Evolutionary conservation across 768 basidiomycete genomes (phyloP).

Genomic region (Suillus spraguei): DNA sequence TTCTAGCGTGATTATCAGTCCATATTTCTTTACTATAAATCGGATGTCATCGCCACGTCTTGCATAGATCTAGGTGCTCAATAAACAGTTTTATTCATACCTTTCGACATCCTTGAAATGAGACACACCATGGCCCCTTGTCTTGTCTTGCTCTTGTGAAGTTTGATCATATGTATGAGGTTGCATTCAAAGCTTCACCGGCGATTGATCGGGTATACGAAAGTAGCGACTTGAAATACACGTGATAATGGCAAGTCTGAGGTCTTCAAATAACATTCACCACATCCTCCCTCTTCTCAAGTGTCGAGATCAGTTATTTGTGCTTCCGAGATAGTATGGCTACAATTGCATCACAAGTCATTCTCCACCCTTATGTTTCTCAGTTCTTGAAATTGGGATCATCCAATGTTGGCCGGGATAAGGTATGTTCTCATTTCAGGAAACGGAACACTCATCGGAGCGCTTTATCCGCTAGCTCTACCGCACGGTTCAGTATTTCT

Average conservation of each 20-base stretch:
- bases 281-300: conserved; percentile 17
- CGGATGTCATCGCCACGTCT: background rate
- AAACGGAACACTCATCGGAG: background rate
- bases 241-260: conserved; percentile 28
- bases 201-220: conserved; percentile 5
- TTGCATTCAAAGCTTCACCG: background rate
- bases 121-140: background rate
- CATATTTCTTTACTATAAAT: background rate
- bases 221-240: conserved; percentile 19
- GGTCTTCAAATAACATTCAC: background rate
- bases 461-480: conserved; percentile 62
- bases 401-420: conserved; percentile 89
- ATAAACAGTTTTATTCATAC: background rate
- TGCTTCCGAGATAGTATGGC: conserved; percentile 24
- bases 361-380: conserved; percentile 84
- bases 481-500: conserved; percentile 87
- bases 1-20: background rate
- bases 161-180: background rate
- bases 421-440: conserved; percentile 48
- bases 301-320: conserved; percentile 11
- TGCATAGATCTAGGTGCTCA: background rate
- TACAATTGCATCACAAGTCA: conserved; percentile 66
- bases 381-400: conserved; percentile 74
- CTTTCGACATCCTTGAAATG: background rate
- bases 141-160: conserved; percentile 6